Evolutionary conservation across 2,329 filamentous ascomycete species (phyloP), one percentile per base, ranked within the genome.

Genomic region (Venturia carpophila): DNA sequence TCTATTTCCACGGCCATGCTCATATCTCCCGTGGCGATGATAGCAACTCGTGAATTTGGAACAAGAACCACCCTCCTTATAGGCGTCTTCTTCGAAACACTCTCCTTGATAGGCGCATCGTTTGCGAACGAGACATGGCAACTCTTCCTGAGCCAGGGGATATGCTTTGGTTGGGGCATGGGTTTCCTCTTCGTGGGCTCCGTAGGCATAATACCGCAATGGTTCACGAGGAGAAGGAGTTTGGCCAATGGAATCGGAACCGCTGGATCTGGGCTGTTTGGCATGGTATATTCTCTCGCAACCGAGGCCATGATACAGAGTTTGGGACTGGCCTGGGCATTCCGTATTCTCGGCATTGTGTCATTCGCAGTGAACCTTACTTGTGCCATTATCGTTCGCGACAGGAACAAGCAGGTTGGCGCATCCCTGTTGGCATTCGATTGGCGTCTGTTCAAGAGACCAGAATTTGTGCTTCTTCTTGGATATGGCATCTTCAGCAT

Each of bases 81-180:
- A 19, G 90, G 90, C 15, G 81, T 86, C 47, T 64, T 66, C 39
- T 65, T 66, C 39, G 37, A 66, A 24, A 66, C 65, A 5, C 5
- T 65, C 5, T 65, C 62, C 30, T 39, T 66, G 13, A 60, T 66
- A 24, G 65, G 65, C 39, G 65, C 65, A 10, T 66, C 63, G 1
- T 66, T 66, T 39, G 61, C 65, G 9, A 60, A 13, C 24, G 15
- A 45, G 19, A 60, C 52, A 37, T 92, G 89, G 87, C 89, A 93
- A 43, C 80, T 94, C 0, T 86, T 92, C 66, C 80, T 93, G 0
- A 84, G 82, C 6, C 90, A 93, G 72, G 90, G 90, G 5, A 71
- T 92, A 2, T 84, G 86, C 64, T 92, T 93, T 68, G 90, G 90
- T n/a, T 74, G 87, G 27, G 90, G 89, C 3, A 87, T 93, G 82